A percentile compares a stretch with the other conserved stretches of the same genome.
These are phyloP conservation scores for Penicillium sp. DNA, from an alignment of 2,329 filamentous ascomycete species.

Conservation along the genomic window DNA sequence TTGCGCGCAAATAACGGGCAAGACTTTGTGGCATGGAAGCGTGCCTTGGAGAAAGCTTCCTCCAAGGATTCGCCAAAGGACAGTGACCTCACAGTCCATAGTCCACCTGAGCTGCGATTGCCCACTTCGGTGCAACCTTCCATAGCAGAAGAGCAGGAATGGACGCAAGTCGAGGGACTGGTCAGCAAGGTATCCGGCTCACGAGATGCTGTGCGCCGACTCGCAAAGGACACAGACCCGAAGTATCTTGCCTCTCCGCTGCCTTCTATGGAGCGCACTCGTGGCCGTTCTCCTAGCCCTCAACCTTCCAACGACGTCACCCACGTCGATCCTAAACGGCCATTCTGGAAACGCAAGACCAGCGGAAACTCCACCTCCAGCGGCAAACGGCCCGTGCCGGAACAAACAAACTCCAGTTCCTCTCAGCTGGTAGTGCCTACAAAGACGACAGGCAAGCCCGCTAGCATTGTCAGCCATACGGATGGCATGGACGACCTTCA, in stretches of 20 bases:
- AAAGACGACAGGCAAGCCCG: slow-evolving; percentile 38
- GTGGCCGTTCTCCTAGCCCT: slow-evolving; percentile 37
- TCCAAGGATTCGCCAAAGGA: slow-evolving; percentile 51
- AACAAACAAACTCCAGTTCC: slow-evolving; percentile 46
- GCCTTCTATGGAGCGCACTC: slow-evolving; percentile 23
- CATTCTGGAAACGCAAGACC: slow-evolving; percentile 91
- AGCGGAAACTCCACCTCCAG: slow-evolving; percentile 49
- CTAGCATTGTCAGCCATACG: slow-evolving; percentile 31
- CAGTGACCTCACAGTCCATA: slow-evolving; percentile 22
- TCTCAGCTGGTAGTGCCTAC: slow-evolving; percentile 53
- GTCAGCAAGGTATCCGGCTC: slow-evolving; percentile 84
- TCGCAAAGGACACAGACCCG: slow-evolving; percentile 79
- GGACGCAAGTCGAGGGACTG: slow-evolving; percentile 79
- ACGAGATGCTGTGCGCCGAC: slow-evolving; percentile 77
- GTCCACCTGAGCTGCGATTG: slow-evolving; percentile 28
- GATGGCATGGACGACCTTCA: slow-evolving; percentile 67
- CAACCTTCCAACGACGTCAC: slow-evolving; percentile 32
- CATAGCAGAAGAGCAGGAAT: slow-evolving; percentile 70
- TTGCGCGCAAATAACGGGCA: slow-evolving; percentile 75
- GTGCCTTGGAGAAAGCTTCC: slow-evolving; percentile 78
- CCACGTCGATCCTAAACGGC: slow-evolving; percentile 57
- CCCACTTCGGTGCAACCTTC: slow-evolving; percentile 33
- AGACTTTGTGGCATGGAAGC: slow-evolving; percentile 85
- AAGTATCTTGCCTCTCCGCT: slow-evolving; percentile 48
- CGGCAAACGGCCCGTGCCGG: slow-evolving; percentile 40